phyloP scores from a whole-genome alignment of 83 land plant genomes.

The Diphasiastrum complanatum region DNA sequence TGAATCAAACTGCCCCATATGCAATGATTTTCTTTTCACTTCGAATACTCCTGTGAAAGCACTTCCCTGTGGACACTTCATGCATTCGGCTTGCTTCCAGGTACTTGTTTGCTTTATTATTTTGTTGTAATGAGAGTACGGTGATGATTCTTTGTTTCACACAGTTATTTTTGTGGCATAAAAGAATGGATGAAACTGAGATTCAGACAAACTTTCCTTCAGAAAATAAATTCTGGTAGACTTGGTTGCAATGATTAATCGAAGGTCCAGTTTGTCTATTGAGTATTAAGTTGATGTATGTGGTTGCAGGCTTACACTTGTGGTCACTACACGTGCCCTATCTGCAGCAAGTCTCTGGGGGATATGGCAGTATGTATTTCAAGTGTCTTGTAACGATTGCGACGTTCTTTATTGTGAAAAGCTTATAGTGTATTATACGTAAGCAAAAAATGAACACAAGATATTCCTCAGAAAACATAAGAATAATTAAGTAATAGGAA shows the following conservation, averaged over 20 bases:
- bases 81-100: conserved; percentile 89
- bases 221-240: no score
- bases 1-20: conserved; percentile 83
- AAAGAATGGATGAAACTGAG: no score
- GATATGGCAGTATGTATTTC: conserved; percentile 72
- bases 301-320: conserved; percentile 86
- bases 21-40: conserved; percentile 77
- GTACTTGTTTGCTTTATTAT: conserved; percentile 21
- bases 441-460: no score
- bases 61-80: conserved; percentile 83
- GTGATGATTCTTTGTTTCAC: conserved; percentile 1
- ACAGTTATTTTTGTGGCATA: no score
- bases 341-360: conserved; percentile 89
- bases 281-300: no score
- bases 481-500: no score
- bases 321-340: conserved; percentile 77
- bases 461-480: no score
- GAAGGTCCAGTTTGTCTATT: no score
- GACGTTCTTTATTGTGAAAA: no score
- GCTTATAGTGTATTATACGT: no score
- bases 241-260: no score
- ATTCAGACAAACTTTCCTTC: no score
- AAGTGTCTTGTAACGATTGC: not conserved
- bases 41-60: conserved; percentile 71
- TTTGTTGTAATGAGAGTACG: not conserved